Conservation (phyloP, 1,139 yeast genomes). For the Komagataea norvegica region DNA sequence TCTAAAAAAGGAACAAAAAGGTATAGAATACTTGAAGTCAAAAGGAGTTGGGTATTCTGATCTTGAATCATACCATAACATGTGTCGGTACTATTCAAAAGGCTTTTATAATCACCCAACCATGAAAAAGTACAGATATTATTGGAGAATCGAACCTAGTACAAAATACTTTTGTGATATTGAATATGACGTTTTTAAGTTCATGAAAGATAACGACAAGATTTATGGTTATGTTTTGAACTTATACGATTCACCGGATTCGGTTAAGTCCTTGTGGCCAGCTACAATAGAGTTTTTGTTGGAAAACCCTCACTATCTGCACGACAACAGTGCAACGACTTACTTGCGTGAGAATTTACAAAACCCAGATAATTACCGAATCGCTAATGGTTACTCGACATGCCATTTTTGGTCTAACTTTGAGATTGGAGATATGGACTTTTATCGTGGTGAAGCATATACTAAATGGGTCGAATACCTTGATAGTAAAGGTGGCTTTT, state of each 20-base stretch:
- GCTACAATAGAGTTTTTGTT: conserved; percentile 56
- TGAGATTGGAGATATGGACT: conserved; percentile 79
- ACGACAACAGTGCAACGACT: conserved; percentile 62
- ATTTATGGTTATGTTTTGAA: conserved; percentile 67
- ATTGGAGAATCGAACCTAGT: conserved; percentile 81
- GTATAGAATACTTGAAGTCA: conserved; percentile 36
- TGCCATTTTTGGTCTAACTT: conserved; percentile 90
- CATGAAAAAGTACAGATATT: conserved; percentile 50
- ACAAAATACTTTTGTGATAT: conserved; percentile 63
- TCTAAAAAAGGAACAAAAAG: conserved; percentile 34
- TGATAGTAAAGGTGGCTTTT: conserved; percentile 71
- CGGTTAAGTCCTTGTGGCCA: conserved; percentile 64
- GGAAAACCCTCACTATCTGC: conserved; percentile 53
- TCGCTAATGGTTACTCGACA: conserved; percentile 68
- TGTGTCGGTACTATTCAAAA: conserved; percentile 74
- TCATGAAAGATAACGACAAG: conserved; percentile 59
- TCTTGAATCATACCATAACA: conserved; percentile 63
- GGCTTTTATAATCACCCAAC: conserved; percentile 60
- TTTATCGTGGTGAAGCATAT: conserved; percentile 65
- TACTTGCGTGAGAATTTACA: conserved; percentile 69
- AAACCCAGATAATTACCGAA: conserved; percentile 48
- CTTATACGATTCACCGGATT: conserved; percentile 63
- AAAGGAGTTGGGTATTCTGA: conserved; percentile 58
- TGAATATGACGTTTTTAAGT: conserved; percentile 73
- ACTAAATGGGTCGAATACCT: conserved; percentile 57